Conservation (phyloP, 2,329 filamentous ascomycete genomes). For the Diaporthe citriasiana region DNA sequence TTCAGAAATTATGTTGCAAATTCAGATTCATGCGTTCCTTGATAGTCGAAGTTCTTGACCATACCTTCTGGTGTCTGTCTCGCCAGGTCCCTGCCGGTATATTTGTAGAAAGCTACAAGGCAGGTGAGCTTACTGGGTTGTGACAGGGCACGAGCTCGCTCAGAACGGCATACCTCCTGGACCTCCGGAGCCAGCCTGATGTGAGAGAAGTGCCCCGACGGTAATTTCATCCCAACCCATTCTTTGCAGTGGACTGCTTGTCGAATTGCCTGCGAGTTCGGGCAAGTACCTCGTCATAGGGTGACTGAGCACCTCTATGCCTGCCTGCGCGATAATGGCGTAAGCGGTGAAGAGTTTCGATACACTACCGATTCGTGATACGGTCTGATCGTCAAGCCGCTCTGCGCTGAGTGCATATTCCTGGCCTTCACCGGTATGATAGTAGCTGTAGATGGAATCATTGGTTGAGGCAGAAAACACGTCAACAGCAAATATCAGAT, state of each 20-base stretch:
- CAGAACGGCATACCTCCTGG: neutral
- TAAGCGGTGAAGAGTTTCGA: slow-evolving; percentile 6
- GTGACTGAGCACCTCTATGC: slow-evolving; percentile 1
- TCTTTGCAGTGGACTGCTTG: neutral
- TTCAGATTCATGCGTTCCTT: neutral
- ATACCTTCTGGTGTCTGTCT: slow-evolving; percentile 1
- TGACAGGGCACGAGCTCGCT: neutral
- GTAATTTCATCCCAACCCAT: neutral
- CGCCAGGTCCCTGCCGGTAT: neutral
- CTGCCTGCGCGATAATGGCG: slow-evolving; percentile 2
- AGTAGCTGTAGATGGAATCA: slow-evolving; percentile 10
- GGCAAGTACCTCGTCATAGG: slow-evolving; percentile 11
- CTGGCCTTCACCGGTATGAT: slow-evolving; percentile 1
- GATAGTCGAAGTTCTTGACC: neutral
- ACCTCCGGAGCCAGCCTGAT: slow-evolving; percentile 3
- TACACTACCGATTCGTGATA: neutral
- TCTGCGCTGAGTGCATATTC: neutral
- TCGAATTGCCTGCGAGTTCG: neutral
- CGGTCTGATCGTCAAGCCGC: neutral
- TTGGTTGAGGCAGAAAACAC: slow-evolving; percentile 18
- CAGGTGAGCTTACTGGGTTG: neutral
- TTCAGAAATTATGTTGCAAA: neutral
- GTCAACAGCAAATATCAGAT: neutral
- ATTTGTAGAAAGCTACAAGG: neutral
- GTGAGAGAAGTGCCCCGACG: neutral